Percentiles rank a stretch among this genome's conserved stretches.
Evolutionary conservation across 1,284 basidiomycete genomes (phyloP).

Genomic region (Malassezia yamatoensis): DNA sequence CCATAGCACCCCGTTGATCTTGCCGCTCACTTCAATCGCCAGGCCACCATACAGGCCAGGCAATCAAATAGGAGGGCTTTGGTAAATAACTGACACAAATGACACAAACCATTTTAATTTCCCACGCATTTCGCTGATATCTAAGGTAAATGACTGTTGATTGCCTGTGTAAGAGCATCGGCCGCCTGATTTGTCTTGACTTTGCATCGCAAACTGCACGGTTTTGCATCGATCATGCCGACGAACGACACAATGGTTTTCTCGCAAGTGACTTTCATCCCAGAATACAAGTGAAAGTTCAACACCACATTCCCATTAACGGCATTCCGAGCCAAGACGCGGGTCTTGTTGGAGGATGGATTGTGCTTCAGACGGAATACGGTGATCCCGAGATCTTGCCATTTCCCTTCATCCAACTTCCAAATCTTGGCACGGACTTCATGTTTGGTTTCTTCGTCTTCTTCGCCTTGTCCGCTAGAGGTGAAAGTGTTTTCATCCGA

Average conservation of each 20-base stretch:
- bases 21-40: slow-evolving; percentile 40
- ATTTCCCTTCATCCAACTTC: slow-evolving; percentile 29
- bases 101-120: neutral
- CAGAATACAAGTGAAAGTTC: slow-evolving; percentile 32
- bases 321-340: slow-evolving; percentile 36
- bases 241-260: slow-evolving; percentile 29
- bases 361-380: slow-evolving; percentile 33
- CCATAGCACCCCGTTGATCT: slow-evolving; percentile 20
- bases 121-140: neutral
- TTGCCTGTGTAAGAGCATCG: slow-evolving; percentile 22
- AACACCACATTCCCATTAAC: slow-evolving; percentile 38
- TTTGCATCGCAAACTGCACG: slow-evolving; percentile 33
- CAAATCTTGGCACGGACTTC: slow-evolving; percentile 38
- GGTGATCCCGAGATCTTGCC: slow-evolving; percentile 39
- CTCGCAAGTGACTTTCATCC: slow-evolving; percentile 23
- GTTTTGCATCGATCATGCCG: slow-evolving; percentile 31
- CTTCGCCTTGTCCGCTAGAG: slow-evolving; percentile 32
- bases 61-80: slow-evolving; percentile 40
- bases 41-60: slow-evolving; percentile 28
- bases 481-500: neutral
- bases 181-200: slow-evolving; percentile 34
- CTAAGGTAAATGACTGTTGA: slow-evolving; percentile 17
- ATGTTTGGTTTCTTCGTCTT: slow-evolving; percentile 26
- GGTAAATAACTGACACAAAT: neutral
- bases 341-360: slow-evolving; percentile 19